Base-by-base conservation (phyloP, 441 rosid species). In the Flueggea neowawraea region DNA sequence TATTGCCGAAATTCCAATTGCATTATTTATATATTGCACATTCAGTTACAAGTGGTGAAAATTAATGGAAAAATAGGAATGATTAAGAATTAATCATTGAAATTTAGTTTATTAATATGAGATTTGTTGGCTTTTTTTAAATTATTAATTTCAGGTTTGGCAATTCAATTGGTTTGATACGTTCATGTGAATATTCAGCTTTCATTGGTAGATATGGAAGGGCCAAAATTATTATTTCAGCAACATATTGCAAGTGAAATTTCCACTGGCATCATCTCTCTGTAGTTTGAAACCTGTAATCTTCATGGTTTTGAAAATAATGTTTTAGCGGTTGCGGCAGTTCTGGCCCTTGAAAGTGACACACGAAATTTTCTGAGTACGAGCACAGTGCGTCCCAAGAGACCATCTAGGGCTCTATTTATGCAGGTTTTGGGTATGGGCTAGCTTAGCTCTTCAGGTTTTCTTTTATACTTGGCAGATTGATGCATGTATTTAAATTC, bases 301-400 rank as follows among this genome's bases (percentile, higher is more conserved):
- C 68, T 89, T 59, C 97, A 85, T 66, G 91, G 87, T 41, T 95
- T 91, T 51, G 91, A 89, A 79, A 89, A 85, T 85, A 95, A 89
- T 33, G 71, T 75, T 36, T 72, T 95, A 64, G 84, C 85, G 69
- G 83, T 86, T 63, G 90, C 91, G 44, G 86, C 96, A 6, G 85
- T 89, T 67, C 62, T 88, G 74, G 87, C 82, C 62, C 68, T 95
- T 15, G 97, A 95, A 66, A 72, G 79, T 52, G 92, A 89, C 57
- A 72, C 83, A 17, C 90, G 97, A 67, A 88, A 82, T 74, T 72
- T 72, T 71, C 66, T 95, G 72, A 85, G 91, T 69, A 62, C 80
- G 57, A 75, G 75, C 74, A 62, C 67, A 57, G 76, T 95, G 62
- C 85, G 80, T 69, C 99, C 96, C 17, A 91, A 89, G 79, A 91